Conservation (phyloP, 2,329 filamentous ascomycete species). For the Hypoxylon rubiginosum region DNA sequence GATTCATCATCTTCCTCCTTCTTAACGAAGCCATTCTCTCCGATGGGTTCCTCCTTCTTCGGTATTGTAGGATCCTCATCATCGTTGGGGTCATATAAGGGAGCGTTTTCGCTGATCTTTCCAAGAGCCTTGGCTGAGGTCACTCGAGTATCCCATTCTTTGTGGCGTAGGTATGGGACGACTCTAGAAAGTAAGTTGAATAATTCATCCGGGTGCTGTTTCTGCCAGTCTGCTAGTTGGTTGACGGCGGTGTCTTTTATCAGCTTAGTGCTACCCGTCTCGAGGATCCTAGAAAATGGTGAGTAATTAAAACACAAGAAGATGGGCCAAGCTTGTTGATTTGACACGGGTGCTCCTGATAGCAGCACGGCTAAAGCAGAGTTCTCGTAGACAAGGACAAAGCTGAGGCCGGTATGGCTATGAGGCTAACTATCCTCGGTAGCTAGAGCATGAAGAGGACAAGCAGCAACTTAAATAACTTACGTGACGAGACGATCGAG, state of each 20-base stretch:
- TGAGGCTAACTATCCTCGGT: background rate
- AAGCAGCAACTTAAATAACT: constrained; percentile 58
- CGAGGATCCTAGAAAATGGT: constrained; percentile 77
- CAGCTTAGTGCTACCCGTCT: constrained; percentile 95
- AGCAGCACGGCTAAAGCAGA: background rate
- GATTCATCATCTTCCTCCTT: constrained; percentile 71
- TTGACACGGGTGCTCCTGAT: background rate
- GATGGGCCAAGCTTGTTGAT: background rate
- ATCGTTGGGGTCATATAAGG: constrained; percentile 87
- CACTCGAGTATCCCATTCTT: constrained; percentile 96
- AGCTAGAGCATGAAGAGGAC: background rate
- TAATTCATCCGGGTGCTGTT: constrained; percentile 95
- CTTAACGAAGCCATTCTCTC: constrained; percentile 65
- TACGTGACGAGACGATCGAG: constrained; percentile 89
- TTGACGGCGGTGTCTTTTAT: constrained; percentile 98
- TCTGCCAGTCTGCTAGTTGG: constrained; percentile 97
- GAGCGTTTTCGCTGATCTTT: constrained; percentile 91
- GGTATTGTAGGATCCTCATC: constrained; percentile 68
- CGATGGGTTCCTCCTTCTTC: constrained; percentile 60
- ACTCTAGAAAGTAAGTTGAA: constrained; percentile 95
- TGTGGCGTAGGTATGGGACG: constrained; percentile 94
- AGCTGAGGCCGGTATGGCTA: background rate
- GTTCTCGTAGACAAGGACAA: background rate
- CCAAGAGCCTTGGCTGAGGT: constrained; percentile 95
- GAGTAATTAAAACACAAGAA: constrained; percentile 14